Percentiles rank a stretch among this genome's conserved stretches.
Conservation (phyloP, 495 filamentous ascomycete genomes). For the Trichoderma erinaceum region DNA sequence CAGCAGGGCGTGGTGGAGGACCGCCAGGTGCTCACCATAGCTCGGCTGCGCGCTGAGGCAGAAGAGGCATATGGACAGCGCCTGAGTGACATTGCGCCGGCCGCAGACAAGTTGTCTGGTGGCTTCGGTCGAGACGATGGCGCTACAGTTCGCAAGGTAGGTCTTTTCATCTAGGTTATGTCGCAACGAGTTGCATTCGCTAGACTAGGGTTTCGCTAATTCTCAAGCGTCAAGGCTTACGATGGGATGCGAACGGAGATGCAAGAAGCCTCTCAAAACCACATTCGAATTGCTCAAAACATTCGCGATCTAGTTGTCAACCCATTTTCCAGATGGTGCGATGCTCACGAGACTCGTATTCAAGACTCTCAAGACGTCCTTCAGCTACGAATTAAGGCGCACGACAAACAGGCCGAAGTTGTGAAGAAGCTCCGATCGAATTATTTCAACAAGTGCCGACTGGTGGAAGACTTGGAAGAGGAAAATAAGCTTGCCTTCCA, state of each 20-base stretch:
- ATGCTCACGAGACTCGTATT: conserved; percentile 83
- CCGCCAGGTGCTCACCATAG: conserved; percentile 83
- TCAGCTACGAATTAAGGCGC: conserved; percentile 78
- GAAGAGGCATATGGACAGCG: conserved; percentile 82
- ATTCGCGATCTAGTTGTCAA: conserved; percentile 92
- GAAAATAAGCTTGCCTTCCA: conserved; percentile 98
- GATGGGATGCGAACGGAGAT: conserved; percentile 93
- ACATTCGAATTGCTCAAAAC: conserved; percentile 91
- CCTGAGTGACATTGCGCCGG: conserved; percentile 75
- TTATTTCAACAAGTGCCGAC: conserved; percentile 98
- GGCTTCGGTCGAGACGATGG: conserved; percentile 93
- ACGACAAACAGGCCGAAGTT: conserved; percentile 83
- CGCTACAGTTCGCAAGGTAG: conserved; percentile 88
- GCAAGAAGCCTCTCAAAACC: conserved; percentile 82
- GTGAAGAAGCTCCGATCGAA: conserved; percentile 88
- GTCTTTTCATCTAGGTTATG: conserved; percentile 18
- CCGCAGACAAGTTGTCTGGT: conserved; percentile 71
- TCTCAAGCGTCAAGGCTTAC: conserved; percentile 60
- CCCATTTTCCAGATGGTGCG: conserved; percentile 92
- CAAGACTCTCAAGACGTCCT: conserved; percentile 92
- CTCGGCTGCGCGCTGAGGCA: conserved; percentile 90
- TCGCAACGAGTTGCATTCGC: not conserved
- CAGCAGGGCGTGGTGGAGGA: conserved; percentile 95
- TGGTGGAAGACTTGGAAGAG: conserved; percentile 93
- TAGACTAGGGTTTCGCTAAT: conserved; percentile 20